Conservation (phyloP, 805 yeast genomes). For the Novakomyces olei region DNA sequence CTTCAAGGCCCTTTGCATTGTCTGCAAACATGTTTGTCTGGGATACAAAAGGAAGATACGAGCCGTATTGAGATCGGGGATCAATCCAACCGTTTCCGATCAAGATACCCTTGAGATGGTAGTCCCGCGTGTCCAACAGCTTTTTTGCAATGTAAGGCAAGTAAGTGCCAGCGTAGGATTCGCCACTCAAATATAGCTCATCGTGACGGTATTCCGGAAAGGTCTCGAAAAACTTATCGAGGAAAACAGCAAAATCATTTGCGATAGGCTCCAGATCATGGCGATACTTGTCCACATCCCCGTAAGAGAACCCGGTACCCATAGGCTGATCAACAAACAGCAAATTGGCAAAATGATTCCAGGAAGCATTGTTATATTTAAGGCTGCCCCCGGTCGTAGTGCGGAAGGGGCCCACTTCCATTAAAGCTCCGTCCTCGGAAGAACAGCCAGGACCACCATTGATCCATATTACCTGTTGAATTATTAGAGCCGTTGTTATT, state of each 20-base stretch:
- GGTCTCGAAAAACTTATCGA: slow-evolving; percentile 38
- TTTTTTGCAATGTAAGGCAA: slow-evolving; percentile 67
- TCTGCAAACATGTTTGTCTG: slow-evolving; percentile 1
- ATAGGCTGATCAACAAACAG: slow-evolving; percentile 86
- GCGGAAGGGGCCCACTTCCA: slow-evolving; percentile 81
- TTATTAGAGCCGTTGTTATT: slow-evolving; percentile 1
- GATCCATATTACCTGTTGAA: slow-evolving; percentile 39
- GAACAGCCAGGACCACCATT: slow-evolving; percentile 99
- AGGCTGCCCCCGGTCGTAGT: slow-evolving; percentile 28
- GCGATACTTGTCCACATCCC: slow-evolving; percentile 23
- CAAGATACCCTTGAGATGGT: slow-evolving; percentile 34
- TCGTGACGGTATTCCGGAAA: slow-evolving; percentile 52
- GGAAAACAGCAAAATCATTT: slow-evolving; percentile 38
- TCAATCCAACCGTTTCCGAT: slow-evolving; percentile 93
- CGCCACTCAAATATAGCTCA: slow-evolving; percentile 61
- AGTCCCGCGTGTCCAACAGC: slow-evolving; percentile 26
- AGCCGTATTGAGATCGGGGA: slow-evolving; percentile 62
- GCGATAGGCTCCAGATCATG: slow-evolving; percentile 26
- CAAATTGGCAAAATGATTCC: slow-evolving; percentile 62
- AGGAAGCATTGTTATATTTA: slow-evolving; percentile 44
- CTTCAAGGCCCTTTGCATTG: too few relatives aligned
- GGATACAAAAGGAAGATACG: slow-evolving; percentile 25
- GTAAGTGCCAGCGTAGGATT: slow-evolving; percentile 92
- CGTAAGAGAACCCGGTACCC: slow-evolving; percentile 73
- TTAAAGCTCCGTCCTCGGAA: slow-evolving; percentile 87